Conservation (phyloP, 306 rosid genomes). For the Inga leiocalycina region DNA sequence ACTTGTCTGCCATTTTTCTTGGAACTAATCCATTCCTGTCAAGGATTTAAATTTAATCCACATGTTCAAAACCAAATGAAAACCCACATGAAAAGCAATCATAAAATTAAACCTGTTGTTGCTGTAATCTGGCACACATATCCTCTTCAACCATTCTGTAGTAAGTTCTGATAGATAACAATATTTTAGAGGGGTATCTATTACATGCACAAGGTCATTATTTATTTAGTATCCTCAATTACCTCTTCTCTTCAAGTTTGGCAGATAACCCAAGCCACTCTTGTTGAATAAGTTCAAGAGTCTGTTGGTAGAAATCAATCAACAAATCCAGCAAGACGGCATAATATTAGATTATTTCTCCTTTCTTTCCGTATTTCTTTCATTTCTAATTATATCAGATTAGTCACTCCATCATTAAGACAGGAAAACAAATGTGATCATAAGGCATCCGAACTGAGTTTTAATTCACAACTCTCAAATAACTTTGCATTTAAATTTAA, state of each 20-base stretch:
- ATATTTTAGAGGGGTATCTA: constrained; percentile 33
- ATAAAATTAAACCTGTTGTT: constrained; percentile 62
- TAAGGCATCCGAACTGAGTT: constrained; percentile 17
- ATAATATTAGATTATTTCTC: constrained; percentile 27
- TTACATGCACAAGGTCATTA: background rate
- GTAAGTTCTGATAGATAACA: constrained; percentile 53
- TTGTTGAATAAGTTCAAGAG: constrained; percentile 74
- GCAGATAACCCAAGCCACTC: constrained; percentile 64
- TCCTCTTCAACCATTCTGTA: constrained; percentile 56
- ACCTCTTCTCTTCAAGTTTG: constrained; percentile 75
- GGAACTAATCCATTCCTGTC: constrained; percentile 62
- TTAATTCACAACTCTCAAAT: constrained; percentile 15
- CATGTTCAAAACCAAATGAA: constrained; percentile 19
- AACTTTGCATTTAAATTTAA: background rate
- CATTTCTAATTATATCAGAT: constrained; percentile 1
- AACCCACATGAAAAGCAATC: constrained; percentile 19
- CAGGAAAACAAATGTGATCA: constrained; percentile 7
- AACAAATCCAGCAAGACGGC: constrained; percentile 33
- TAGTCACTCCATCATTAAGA: background rate
- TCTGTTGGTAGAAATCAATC: constrained; percentile 49
- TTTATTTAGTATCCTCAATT: constrained; percentile 32
- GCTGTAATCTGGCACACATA: constrained; percentile 55
- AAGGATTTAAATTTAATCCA: constrained; percentile 36
- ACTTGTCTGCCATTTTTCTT: constrained; percentile 41
- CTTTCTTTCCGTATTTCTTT: background rate